Evolutionary conservation across 352 stramenopile genomes (phyloP), one percentile per base, ranked within the genome.

Genomic region (Globisporangium paddicum): DNA sequence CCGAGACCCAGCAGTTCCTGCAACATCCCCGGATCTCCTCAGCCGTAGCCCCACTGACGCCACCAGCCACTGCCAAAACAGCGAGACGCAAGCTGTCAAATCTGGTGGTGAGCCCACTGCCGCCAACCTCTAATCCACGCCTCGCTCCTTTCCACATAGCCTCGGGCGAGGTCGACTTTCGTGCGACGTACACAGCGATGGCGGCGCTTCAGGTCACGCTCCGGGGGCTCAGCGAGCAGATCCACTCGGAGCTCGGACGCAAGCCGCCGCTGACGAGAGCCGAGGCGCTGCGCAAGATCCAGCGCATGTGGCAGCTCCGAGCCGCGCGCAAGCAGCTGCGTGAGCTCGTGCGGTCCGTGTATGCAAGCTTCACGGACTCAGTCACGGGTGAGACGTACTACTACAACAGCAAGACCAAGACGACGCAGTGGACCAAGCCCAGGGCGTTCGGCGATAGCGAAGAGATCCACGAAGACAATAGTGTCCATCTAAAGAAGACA

Each of bases 291-390:
- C 11, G 60, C 19, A 87, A 81, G 50, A 92, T 92, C 50, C 82
- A 93, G 52, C 67, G 67, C n/a, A 87, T 89, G 75, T 93, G 81
- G 81, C 73, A 69, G 34, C 71, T 90, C 10, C 80, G 79, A 14
- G 73, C 75, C 51, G 80, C 84, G 3, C 75, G 82, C 32, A 90
- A 90, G 46, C 77, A 89, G 34, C 67, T 93, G 16, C 77, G 78
- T 40, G 64, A 68, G 35, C 64, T 93, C 4, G 55, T 90, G 5
- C 73, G 62, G 21, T 81, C 74, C 11, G 71, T 90, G 25, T 94
- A 88, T 50, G 41, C 80, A 30, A 75, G 62, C 25, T 79, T 84
- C 32, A 63, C 82, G 53, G 82, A 94, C 59, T 78, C 80, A 3
- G 46, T 51, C 8, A 90, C 79, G 3, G 80, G 80, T 8, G 37